Conservation (phyloP, 192 early-diverging fungal species). For the Podila verticillata region DNA sequence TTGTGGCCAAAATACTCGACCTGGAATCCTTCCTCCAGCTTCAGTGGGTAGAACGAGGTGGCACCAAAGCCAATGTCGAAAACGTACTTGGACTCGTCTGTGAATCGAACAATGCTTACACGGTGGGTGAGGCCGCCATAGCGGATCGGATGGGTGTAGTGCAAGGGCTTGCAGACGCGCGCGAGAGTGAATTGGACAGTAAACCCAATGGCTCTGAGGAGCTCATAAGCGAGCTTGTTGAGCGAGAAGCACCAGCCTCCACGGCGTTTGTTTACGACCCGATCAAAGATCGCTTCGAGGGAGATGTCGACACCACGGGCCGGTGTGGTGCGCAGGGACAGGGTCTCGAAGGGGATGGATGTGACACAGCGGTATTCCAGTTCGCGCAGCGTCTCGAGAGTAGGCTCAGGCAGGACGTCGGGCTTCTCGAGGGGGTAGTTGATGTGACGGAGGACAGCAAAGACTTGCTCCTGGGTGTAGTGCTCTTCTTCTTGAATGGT, state of each 20-base stretch:
- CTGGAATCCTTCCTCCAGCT: constrained; percentile 12
- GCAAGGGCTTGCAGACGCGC: constrained; percentile 19
- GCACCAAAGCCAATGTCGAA: constrained; percentile 37
- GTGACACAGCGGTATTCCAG: constrained; percentile 21
- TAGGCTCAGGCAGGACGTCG: constrained; percentile 18
- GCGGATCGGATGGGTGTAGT: constrained; percentile 2
- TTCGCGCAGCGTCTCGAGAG: constrained; percentile 20
- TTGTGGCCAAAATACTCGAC: constrained; percentile 23
- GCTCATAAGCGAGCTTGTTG: constrained; percentile 19
- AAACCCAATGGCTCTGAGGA: constrained; percentile 13
- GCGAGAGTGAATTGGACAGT: constrained; percentile 23
- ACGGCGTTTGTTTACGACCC: constrained; percentile 16
- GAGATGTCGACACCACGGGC: constrained; percentile 25
- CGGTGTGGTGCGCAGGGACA: constrained; percentile 14
- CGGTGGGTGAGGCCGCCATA: constrained; percentile 13
- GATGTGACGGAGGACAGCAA: constrained; percentile 18
- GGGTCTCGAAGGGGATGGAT: constrained; percentile 27
- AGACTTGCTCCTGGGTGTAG: constrained; percentile 18
- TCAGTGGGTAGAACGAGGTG: constrained; percentile 10
- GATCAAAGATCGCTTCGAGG: constrained; percentile 23
- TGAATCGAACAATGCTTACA: constrained; percentile 17
- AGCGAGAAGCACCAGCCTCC: constrained; percentile 43
- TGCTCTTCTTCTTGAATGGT: constrained; percentile 1
- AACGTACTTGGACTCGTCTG: constrained; percentile 18
- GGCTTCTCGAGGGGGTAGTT: constrained; percentile 11